Percentiles rank a stretch among this genome's conserved stretches.
phyloP scores from a whole-genome alignment of 116 monocot genomes.

The Cymodocea nodosa region DNA sequence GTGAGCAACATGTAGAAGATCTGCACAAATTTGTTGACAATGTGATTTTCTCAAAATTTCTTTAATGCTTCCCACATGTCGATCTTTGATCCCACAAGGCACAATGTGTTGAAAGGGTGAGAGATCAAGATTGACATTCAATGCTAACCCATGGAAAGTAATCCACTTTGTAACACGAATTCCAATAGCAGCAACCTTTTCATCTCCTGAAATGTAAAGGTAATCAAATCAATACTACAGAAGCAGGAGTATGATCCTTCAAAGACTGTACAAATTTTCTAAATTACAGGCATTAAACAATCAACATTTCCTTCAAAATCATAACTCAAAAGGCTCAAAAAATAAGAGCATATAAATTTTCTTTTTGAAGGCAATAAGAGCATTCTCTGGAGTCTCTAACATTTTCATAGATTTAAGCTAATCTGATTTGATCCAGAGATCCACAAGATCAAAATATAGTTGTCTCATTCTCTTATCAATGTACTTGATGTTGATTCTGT shows the following conservation, averaged over 20 bases:
- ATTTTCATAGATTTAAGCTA: too few species aligned
- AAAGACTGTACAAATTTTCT: not conserved
- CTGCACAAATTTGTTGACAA: constrained; percentile 5
- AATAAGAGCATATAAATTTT: too few species aligned
- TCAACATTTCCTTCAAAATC: not conserved
- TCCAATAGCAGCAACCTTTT: constrained; percentile 78
- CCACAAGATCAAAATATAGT: not conserved
- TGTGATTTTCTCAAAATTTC: constrained; percentile 24
- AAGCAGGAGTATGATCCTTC: not conserved
- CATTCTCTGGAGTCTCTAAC: too few species aligned
- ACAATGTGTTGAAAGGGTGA: constrained; percentile 59
- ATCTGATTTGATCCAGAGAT: not conserved
- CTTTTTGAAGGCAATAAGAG: too few species aligned
- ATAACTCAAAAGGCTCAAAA: not conserved
- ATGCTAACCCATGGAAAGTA: constrained; percentile 79
- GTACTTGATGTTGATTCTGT: not conserved
- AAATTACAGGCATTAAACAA: not conserved
- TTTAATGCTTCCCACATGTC: constrained; percentile 39
- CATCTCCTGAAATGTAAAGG: constrained; percentile 33
- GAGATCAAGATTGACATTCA: constrained; percentile 69
- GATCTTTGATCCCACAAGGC: constrained; percentile 72
- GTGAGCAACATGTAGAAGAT: constrained; percentile 35
- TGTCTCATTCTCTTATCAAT: not conserved
- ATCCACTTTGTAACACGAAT: constrained; percentile 76
- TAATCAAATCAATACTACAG: not conserved